Evolutionary conservation across 2,329 filamentous ascomycete species (phyloP).

Genomic region (Botryotinia calthae): DNA sequence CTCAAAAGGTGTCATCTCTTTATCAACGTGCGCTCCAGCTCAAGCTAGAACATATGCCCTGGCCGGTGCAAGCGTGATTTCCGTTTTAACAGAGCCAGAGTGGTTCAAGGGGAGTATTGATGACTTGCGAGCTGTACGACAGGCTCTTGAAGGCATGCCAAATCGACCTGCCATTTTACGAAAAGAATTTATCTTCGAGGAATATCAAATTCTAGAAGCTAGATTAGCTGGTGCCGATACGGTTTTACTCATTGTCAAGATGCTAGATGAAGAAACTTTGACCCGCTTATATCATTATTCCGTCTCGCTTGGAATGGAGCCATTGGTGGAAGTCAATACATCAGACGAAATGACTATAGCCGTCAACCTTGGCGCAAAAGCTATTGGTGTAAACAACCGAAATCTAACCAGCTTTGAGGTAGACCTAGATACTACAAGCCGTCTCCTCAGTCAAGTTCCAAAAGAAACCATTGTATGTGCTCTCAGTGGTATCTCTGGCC

Average conservation of each 20-base stretch:
- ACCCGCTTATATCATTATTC: slow-evolving; percentile 85
- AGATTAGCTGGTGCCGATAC: slow-evolving; percentile 91
- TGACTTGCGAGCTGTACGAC: slow-evolving; percentile 81
- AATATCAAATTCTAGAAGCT: slow-evolving; percentile 96
- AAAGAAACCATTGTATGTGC: slow-evolving; percentile 87
- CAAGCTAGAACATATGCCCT: slow-evolving; percentile 91
- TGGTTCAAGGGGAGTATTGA: slow-evolving; percentile 99
- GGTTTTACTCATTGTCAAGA: slow-evolving; percentile 94
- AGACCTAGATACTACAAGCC: slow-evolving; percentile 86
- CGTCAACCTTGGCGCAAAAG: slow-evolving; percentile 80
- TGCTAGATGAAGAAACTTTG: slow-evolving; percentile 76
- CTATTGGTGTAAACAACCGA: slow-evolving; percentile 96
- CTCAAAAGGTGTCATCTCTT: slow-evolving; percentile 90
- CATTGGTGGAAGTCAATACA: slow-evolving; percentile 93
- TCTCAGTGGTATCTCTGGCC: slow-evolving; percentile 86
- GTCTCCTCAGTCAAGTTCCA: slow-evolving; percentile 82
- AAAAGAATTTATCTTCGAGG: slow-evolving; percentile 97
- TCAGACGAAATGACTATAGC: slow-evolving; percentile 89
- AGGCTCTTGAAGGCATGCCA: slow-evolving; percentile 85
- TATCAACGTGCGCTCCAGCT: slow-evolving; percentile 80
- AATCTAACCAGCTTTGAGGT: slow-evolving; percentile 97
- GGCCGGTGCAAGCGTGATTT: slow-evolving; percentile 94
- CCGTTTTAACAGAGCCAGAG: slow-evolving; percentile 95
- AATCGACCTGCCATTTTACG: slow-evolving; percentile 88
- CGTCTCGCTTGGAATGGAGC: slow-evolving; percentile 89